Evolutionary conservation across 2,329 filamentous ascomycete species (phyloP).

Genomic region (Aspergillus proliferans): DNA sequence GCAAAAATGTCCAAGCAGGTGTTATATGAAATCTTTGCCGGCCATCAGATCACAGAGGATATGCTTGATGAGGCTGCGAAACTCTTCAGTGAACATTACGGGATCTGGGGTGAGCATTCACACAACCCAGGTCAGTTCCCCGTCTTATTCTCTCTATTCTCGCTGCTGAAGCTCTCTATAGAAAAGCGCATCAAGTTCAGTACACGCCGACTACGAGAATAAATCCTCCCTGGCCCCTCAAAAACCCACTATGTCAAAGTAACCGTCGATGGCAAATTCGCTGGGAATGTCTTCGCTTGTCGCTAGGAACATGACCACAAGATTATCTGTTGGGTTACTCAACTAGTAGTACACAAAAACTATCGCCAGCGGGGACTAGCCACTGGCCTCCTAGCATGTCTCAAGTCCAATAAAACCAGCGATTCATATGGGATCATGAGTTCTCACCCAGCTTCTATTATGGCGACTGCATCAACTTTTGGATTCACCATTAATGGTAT

Average conservation of each 20-base stretch:
- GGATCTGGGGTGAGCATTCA: neutral
- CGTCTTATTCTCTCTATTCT: no score
- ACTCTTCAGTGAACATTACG: neutral
- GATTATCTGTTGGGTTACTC: neutral
- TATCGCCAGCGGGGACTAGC: neutral
- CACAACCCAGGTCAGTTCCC: no score
- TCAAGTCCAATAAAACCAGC: neutral
- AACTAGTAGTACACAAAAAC: neutral
- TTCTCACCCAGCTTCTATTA: neutral
- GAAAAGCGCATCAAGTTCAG: neutral
- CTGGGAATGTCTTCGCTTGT: neutral
- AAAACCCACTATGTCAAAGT: neutral
- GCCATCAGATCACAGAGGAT: neutral
- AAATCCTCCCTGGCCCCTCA: neutral
- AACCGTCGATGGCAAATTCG: neutral
- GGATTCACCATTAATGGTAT: neutral
- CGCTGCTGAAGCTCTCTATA: neutral
- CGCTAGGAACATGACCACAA: neutral
- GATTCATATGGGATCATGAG: neutral
- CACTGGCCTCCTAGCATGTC: neutral
- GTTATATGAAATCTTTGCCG: neutral
- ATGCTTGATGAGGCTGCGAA: neutral
- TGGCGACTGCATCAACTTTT: neutral
- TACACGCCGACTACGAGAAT: neutral
- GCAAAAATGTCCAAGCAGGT: no score